phyloP scores from a whole-genome alignment of 257 asterid species.

The Gynochthodes officinalis region DNA sequence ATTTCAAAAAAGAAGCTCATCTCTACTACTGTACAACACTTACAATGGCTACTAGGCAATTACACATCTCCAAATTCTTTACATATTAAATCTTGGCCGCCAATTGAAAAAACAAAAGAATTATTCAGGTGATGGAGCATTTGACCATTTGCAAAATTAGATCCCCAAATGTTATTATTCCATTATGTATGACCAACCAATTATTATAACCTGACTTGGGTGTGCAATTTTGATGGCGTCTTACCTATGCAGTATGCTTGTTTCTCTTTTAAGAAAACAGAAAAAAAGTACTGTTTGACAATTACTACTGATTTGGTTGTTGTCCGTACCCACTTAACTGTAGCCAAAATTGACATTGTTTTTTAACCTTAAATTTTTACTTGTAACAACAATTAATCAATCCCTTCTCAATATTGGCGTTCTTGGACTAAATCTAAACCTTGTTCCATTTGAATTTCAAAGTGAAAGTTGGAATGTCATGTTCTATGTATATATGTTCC shows the following conservation, averaged over 20 bases:
- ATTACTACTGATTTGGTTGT: neutral
- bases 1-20: too few species aligned
- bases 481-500: too few species aligned
- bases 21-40: too few species aligned
- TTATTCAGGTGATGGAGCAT: neutral
- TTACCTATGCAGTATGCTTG: conserved; percentile 1
- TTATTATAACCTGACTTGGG: neutral
- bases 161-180: neutral
- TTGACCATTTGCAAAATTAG: neutral
- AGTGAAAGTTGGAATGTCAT: too few species aligned
- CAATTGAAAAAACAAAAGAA: neutral
- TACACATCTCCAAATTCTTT: too few species aligned
- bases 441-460: too few species aligned
- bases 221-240: neutral
- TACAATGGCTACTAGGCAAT: too few species aligned
- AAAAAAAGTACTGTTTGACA: conserved; percentile 13
- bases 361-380: neutral
- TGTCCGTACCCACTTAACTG: neutral
- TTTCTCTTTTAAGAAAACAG: conserved; percentile 12
- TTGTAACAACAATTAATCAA: neutral
- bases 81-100: neutral
- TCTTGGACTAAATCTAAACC: too few species aligned
- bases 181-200: neutral
- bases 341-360: too few species aligned
- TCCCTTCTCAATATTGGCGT: neutral